phyloP scores from a whole-genome alignment of 2,329 filamentous ascomycete species.

The Aspergillus versicolor region DNA sequence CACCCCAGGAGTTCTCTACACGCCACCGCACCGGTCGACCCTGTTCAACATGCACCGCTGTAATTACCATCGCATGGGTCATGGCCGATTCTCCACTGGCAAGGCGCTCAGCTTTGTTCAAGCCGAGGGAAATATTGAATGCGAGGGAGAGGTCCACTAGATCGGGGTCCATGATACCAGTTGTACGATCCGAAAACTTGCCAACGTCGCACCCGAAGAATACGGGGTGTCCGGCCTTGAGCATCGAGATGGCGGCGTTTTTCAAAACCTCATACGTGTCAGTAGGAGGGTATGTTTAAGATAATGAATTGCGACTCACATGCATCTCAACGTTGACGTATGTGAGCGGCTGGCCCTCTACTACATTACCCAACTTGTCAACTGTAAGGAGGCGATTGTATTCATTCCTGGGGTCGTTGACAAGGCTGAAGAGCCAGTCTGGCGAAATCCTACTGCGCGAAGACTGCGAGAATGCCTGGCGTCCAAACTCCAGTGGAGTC shows the following conservation, averaged over 20 bases:
- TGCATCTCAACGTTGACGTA: constrained; percentile 80
- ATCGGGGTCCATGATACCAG: constrained; percentile 77
- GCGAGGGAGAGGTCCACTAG: constrained; percentile 78
- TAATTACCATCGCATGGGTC: constrained; percentile 93
- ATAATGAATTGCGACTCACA: background rate
- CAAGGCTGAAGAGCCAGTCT: constrained; percentile 66
- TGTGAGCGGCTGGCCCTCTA: constrained; percentile 70
- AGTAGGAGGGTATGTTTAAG: too few species aligned
- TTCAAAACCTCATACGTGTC: constrained; percentile 58
- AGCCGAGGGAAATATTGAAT: constrained; percentile 72
- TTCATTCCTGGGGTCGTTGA: constrained; percentile 80
- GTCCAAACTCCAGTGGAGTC: constrained; percentile 70
- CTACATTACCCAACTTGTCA: constrained; percentile 75
- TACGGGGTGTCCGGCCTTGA: constrained; percentile 73
- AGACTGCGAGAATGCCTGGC: constrained; percentile 24
- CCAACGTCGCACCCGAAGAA: constrained; percentile 91
- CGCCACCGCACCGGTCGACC: constrained; percentile 73
- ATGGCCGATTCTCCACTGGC: constrained; percentile 74
- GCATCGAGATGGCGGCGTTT: constrained; percentile 70
- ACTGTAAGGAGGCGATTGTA: constrained; percentile 73
- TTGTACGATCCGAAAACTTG: constrained; percentile 67
- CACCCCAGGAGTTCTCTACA: constrained; percentile 84
- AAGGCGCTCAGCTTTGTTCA: constrained; percentile 75
- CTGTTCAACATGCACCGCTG: constrained; percentile 74
- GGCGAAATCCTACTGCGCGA: constrained; percentile 3